Conservation (phyloP, 2,329 filamentous ascomycete species). For the Colletotrichum navitas region DNA sequence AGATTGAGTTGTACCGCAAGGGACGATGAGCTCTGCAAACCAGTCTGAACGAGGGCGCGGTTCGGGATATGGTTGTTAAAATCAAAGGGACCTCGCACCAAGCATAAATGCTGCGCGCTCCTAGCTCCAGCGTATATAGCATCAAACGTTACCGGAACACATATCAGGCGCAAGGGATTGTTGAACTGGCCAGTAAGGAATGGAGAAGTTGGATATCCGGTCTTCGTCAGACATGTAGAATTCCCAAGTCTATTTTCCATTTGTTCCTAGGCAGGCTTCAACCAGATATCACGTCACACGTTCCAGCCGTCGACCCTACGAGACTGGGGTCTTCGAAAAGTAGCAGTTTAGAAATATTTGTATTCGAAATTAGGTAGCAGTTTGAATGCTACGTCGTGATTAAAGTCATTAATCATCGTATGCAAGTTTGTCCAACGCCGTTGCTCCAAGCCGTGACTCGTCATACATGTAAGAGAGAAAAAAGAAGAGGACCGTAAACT, state of each 20-base stretch:
- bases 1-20: neutral
- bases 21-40: neutral
- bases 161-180: neutral
- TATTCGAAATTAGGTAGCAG: constrained; percentile 28
- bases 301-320: neutral
- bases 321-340: neutral
- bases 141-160: neutral
- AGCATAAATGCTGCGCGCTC: neutral
- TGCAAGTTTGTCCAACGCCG: constrained; percentile 30
- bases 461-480: constrained; percentile 11
- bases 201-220: neutral
- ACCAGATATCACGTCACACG: neutral
- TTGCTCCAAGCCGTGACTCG: constrained; percentile 20
- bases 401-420: constrained; percentile 19
- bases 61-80: neutral
- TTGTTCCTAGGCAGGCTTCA: neutral
- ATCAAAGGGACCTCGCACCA: too few species aligned
- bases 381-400: constrained; percentile 19
- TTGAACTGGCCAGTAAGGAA: neutral
- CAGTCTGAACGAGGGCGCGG: neutral
- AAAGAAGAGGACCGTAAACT: too few species aligned
- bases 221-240: neutral
- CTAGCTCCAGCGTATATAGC: neutral
- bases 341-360: neutral
- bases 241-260: too few species aligned